Evolutionary conservation across 2,329 filamentous ascomycete species (phyloP).

Genomic region (Fusarium sp.): DNA sequence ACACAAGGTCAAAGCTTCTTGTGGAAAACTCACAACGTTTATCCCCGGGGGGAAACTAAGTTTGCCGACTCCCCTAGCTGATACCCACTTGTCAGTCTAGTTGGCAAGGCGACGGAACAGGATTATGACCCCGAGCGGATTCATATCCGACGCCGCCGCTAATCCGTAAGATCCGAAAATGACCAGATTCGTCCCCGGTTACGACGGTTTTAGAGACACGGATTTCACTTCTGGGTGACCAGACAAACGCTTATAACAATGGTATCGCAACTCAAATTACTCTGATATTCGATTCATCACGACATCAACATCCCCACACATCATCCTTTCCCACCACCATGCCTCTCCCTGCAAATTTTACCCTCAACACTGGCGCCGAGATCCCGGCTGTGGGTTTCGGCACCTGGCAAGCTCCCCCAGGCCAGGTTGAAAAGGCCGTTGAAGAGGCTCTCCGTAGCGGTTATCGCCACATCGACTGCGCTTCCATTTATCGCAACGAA

Average conservation of each 20-base stretch:
- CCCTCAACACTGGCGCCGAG: conserved; percentile 78
- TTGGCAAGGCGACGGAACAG: neutral
- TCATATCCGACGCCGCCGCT: neutral
- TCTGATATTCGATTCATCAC: no score
- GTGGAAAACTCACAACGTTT: no score
- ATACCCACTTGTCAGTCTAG: neutral
- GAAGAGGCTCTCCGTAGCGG: conserved; percentile 59
- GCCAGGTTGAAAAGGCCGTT: conserved; percentile 57
- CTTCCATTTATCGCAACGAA: conserved; percentile 61
- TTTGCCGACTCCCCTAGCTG: no score
- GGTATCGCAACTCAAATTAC: neutral
- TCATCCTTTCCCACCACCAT: neutral
- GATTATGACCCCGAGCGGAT: neutral
- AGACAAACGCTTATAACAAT: neutral
- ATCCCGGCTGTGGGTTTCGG: conserved; percentile 80
- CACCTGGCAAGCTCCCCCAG: conserved; percentile 72
- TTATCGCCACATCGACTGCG: conserved; percentile 61
- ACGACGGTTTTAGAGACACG: neutral
- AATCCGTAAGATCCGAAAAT: neutral
- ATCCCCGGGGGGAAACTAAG: no score
- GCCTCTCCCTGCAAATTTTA: conserved; percentile 54
- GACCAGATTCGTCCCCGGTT: neutral
- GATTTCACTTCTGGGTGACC: neutral
- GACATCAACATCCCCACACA: neutral
- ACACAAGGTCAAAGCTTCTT: no score